Conservation (phyloP, 1,139 yeast genomes). For the Geotrichum phurueaensis region DNA sequence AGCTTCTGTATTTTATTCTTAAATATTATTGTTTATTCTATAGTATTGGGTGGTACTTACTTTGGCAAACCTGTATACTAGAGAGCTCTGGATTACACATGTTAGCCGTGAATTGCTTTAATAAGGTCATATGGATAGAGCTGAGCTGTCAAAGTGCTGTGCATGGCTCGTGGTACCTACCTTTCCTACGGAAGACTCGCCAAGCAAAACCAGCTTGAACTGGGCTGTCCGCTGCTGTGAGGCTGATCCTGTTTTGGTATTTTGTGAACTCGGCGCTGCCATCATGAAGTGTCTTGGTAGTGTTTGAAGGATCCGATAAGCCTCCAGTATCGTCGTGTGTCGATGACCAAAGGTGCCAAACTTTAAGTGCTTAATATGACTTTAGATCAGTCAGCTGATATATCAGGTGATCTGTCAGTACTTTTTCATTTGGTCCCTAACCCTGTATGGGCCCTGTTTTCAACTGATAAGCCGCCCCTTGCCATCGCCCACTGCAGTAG, state of each 20-base stretch:
- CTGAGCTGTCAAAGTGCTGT: neutral
- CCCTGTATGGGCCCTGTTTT: neutral
- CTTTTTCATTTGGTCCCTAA: neutral
- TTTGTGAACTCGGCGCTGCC: neutral
- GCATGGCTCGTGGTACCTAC: neutral
- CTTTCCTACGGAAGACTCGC: constrained; percentile 1
- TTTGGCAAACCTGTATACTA: constrained; percentile 89
- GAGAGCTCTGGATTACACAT: constrained; percentile 49
- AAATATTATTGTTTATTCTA: neutral
- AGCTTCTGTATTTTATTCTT: neutral
- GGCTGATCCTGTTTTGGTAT: neutral
- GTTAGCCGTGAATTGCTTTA: constrained; percentile 1
- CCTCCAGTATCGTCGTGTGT: neutral
- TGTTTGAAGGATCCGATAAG: neutral
- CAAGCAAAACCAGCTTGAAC: constrained; percentile 1
- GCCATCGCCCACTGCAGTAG: neutral
- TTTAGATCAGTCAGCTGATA: neutral
- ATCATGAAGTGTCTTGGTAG: neutral
- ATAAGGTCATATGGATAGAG: neutral
- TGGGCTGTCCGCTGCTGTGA: neutral
- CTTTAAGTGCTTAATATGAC: neutral
- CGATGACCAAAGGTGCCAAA: neutral
- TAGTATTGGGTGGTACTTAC: constrained; percentile 18
- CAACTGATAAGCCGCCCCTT: neutral
- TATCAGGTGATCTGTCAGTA: neutral